phyloP scores from a whole-genome alignment of 441 rosid species.

The Mallotus japonicus region DNA sequence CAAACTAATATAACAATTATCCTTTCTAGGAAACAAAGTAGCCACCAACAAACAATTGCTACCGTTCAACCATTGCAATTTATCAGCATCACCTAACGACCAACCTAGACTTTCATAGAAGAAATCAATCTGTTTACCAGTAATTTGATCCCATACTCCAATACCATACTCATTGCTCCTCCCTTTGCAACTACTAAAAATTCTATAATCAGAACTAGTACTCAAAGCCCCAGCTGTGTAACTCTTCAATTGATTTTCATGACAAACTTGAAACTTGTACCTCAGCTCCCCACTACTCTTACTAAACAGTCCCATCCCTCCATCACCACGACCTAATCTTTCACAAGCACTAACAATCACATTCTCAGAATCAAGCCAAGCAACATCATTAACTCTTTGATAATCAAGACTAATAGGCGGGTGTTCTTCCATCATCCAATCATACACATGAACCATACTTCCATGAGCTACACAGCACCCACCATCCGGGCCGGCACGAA shows the following conservation, averaged over 20 bases:
- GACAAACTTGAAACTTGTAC: conserved; percentile 69
- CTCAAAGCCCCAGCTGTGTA: conserved; percentile 86
- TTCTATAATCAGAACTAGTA: conserved; percentile 55
- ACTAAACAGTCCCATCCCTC: conserved; percentile 93
- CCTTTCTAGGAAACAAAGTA: conserved; percentile 89
- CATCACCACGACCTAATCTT: conserved; percentile 76
- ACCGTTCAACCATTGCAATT: conserved; percentile 74
- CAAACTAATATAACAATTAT: conserved; percentile 88
- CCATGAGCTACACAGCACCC: conserved; percentile 96
- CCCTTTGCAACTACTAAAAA: conserved; percentile 85
- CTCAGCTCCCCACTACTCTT: conserved; percentile 66
- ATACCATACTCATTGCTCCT: conserved; percentile 89
- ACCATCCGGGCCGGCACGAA: conserved; percentile 87
- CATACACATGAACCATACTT: conserved; percentile 77
- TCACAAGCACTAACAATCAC: conserved; percentile 75
- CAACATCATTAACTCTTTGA: conserved; percentile 85
- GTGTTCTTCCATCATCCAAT: conserved; percentile 88
- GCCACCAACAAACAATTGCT: conserved; percentile 81
- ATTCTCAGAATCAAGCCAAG: conserved; percentile 64
- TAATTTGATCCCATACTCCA: conserved; percentile 95
- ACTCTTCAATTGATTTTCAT: conserved; percentile 67
- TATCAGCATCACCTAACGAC: conserved; percentile 95
- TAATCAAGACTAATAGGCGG: conserved; percentile 73
- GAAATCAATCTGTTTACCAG: conserved; percentile 83
- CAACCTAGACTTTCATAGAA: conserved; percentile 79